These are phyloP conservation scores for Rhizopus arrhizus DNA, from an alignment of 371 early-diverging fungal species.

Conservation along the genomic window DNA sequence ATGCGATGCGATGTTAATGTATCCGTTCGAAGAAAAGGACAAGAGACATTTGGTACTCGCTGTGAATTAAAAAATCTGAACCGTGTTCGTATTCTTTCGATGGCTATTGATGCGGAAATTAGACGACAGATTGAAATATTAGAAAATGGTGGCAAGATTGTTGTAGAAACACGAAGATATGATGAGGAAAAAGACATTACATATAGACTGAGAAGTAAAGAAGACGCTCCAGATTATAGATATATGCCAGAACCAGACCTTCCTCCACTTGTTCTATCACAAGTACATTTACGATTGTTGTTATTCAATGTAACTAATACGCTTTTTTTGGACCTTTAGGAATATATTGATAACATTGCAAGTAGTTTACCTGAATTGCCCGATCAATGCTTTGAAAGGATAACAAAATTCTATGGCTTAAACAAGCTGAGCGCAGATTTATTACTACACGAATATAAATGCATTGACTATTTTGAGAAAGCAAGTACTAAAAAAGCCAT, in stretches of 20 bases:
- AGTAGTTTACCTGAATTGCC: conserved; percentile 72
- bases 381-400: conserved; percentile 62
- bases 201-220: conserved; percentile 75
- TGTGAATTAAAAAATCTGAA: conserved; percentile 92
- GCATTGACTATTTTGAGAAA: conserved; percentile 74
- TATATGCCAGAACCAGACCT: conserved; percentile 94
- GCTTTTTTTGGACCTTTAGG: conserved; percentile 20
- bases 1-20: conserved; percentile 93
- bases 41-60: conserved; percentile 64
- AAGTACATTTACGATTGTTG: conserved; percentile 24
- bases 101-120: conserved; percentile 82
- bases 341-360: conserved; percentile 51
- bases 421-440: conserved; percentile 59
- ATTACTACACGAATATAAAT: conserved; percentile 73
- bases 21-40: conserved; percentile 62
- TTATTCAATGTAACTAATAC: background rate
- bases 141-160: conserved; percentile 53
- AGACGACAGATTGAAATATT: conserved; percentile 69
- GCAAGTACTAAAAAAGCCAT: conserved; percentile 20
- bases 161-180: conserved; percentile 81
- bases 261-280: conserved; percentile 60
- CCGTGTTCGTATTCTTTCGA: conserved; percentile 71
- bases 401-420: conserved; percentile 66
- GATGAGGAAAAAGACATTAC: conserved; percentile 68
- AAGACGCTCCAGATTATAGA: conserved; percentile 83